Base-by-base conservation (phyloP, 2,329 filamentous ascomycete genomes). In the Calonectria pseudoreteaudii region DNA sequence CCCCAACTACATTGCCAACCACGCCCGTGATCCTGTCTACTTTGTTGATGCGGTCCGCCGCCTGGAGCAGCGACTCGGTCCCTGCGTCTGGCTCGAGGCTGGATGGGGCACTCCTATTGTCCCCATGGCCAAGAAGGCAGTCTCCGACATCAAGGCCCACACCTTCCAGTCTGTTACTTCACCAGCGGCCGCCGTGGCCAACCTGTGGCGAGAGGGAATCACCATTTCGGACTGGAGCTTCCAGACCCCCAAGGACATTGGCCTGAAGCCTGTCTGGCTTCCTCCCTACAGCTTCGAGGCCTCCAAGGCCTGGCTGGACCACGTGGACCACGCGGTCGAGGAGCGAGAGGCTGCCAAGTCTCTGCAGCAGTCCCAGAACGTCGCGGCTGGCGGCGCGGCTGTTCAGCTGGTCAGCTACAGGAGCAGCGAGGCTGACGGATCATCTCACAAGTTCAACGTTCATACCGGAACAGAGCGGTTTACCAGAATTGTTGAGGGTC, bases 261-360 rank as follows among this genome's bases (percentile, higher is more conserved):
- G 60, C 11, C 67, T 71, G 5, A 62, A 49, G n/a, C 53, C 68
- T 26, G 62, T 74, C 3, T 78, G 74, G 74, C 71, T 77, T 16
- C 77, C 77, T 41, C 77, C 75, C 0, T 78, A 76, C 49, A 71
- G 50, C 58, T 77, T 78, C 41, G 73, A 78, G n/a, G 31, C 47
- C 2, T 49, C 71, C 38, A 72, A 72, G 31, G 68, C 75, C 16
- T 78, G 77, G 77, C 56, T 78, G 0, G 71, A 78, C 6, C 70
- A 77, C 36, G 62, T 75, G 23, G 76, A 77, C 20, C 68, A 72
- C n/a, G 72, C 70, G 1, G 60, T 53, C 9, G 72, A 76, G 47
- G 66, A 62, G 31, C 71, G 71, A 28, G 50, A 66, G 18, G 28
- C 28, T 0, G 31, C 50, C 1, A 41, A 13, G 18, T 47, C 60